A percentile compares a stretch with the other conserved stretches of the same genome.
Evolutionary conservation across 108 stramenopile species (phyloP).

Genomic region (Aurantiochytrium sp.): DNA sequence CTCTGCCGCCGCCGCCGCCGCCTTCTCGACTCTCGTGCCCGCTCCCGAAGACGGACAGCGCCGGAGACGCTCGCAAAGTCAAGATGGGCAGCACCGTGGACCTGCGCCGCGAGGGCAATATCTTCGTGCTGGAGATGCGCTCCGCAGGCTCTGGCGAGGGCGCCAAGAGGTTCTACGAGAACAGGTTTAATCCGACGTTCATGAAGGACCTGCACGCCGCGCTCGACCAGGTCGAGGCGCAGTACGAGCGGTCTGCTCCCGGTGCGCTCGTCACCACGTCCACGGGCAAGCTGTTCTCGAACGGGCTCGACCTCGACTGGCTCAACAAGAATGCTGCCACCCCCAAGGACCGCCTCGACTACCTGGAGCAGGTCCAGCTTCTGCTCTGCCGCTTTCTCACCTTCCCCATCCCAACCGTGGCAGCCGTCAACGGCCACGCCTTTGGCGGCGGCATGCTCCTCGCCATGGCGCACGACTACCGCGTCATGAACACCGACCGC

Average conservation of each 20-base stretch:
- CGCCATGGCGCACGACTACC: conserved; percentile 61
- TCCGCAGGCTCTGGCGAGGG: not conserved
- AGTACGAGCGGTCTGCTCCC: not conserved
- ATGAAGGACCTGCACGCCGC: not conserved
- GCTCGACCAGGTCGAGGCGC: not conserved
- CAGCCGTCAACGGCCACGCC: conserved; percentile 65
- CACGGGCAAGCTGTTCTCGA: conserved; percentile 61
- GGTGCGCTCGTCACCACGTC: not conserved
- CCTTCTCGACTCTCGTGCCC: too few species aligned
- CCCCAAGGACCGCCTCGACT: not conserved
- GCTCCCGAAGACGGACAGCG: too few species aligned
- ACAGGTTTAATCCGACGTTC: not conserved
- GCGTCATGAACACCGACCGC: conserved; percentile 60
- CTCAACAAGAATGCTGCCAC: conserved; percentile 15
- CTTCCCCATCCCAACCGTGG: conserved; percentile 50
- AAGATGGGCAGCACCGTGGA: not conserved
- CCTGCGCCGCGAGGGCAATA: not conserved
- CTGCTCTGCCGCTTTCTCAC: conserved; percentile 56
- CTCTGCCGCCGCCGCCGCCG: too few species aligned
- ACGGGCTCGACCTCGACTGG: conserved; percentile 62
- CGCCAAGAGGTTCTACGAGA: not conserved
- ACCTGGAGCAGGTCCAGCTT: not conserved
- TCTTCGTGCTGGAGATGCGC: not conserved
- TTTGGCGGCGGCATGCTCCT: conserved; percentile 65
- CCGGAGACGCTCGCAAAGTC: too few species aligned